Conservation (phyloP, 2,329 filamentous ascomycete species). For the Rhynchosporium secalis region DNA sequence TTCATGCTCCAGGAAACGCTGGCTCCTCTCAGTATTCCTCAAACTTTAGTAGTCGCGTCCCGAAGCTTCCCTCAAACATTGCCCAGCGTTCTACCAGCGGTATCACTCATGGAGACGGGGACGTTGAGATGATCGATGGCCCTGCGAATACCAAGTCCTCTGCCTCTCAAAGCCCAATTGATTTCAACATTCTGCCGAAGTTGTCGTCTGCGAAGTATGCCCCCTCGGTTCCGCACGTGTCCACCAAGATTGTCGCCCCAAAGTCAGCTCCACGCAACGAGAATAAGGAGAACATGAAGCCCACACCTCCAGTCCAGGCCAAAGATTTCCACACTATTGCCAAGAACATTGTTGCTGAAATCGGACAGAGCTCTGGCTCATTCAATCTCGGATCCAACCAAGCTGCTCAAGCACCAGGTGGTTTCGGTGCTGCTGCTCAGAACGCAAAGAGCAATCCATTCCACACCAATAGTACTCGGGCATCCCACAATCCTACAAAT, state of each 20-base stretch:
- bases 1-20: constrained; percentile 3
- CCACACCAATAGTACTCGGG: not conserved
- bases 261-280: not conserved
- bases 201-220: constrained; percentile 1
- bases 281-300: not conserved
- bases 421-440: not conserved
- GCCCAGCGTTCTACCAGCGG: not conserved
- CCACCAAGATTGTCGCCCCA: not conserved
- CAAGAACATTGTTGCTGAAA: constrained; percentile 3
- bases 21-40: not conserved
- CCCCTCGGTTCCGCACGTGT: not conserved
- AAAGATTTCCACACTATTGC: not conserved
- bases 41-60: not conserved
- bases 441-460: not conserved
- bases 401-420: not conserved
- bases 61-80: not conserved
- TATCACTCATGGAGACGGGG: not conserved
- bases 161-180: not conserved
- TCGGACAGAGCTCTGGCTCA: not conserved
- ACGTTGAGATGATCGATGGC: constrained; percentile 8
- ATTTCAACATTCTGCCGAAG: not conserved
- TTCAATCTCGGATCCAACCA: not conserved
- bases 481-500: not conserved
- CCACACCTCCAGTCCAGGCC: not conserved
- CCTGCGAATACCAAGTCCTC: not conserved